Evolutionary conservation across 306 rosid species (phyloP), one percentile per base, ranked within the genome.

Genomic region (Leucaena leucocephala): DNA sequence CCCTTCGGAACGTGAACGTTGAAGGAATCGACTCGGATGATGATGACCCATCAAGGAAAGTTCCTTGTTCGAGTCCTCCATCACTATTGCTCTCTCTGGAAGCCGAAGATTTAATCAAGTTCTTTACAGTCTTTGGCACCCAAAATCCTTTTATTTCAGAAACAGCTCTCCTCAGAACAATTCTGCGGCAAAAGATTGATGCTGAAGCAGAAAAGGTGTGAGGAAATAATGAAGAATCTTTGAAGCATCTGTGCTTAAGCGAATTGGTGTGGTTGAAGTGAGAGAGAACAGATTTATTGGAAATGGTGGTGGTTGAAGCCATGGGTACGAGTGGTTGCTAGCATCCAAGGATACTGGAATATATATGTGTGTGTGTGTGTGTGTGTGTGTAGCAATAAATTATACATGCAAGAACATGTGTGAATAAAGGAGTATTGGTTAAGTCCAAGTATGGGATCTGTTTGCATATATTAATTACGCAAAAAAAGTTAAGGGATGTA

Each of bases 31-130:
- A 77, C 72, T 76, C 74, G 2, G 88, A 75, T 19, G 90, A 61
- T 52, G 88, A 75, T 19, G 90, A 61, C 57, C 81, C 87, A 73
- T 84, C 86, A 39, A 80, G 54, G n/a, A 82, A 69, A 52, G 87
- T 81, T 80, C 89, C 98, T 49, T 85, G 89, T 78, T 88, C 86
- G 59, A 79, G 59, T 19, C 48, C 82, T 64, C 87, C 89, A 64
- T 87, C 89, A 5, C 80, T 72, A 5, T 78, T 42, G 8, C 49
- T 61, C 70, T 85, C 81, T 34, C 84, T 78, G 44, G 70, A 40
- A 70, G 84, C 88, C 49, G 79, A 83, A 78, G 78, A 15, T 82
- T 38, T 69, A 7, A 36, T 68, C 55, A 80, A 64, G 27, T 84
- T 85, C 49, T 76, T 34, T 86, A 82, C 88, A 66, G 78, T 46